Conservation (phyloP, 2,329 filamentous ascomycete genomes). For the Colletotrichum sublineola region DNA sequence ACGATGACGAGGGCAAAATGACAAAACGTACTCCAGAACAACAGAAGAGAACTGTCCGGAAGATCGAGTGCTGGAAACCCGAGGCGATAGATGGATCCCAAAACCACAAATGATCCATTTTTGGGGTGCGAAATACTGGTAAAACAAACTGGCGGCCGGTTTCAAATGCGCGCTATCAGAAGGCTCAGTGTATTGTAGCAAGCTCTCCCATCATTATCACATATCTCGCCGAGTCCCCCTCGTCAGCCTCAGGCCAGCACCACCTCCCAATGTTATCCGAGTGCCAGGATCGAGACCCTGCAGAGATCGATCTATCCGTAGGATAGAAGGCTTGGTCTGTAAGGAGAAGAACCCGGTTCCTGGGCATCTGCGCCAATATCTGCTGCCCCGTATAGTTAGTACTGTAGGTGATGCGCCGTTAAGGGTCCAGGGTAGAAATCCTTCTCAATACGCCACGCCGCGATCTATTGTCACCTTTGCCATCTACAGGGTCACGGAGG, state of each 20-base stretch:
- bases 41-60: neutral
- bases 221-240: neutral
- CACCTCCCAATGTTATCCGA: neutral
- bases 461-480: neutral
- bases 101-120: neutral
- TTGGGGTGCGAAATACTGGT: neutral
- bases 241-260: neutral
- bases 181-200: neutral
- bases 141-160: neutral
- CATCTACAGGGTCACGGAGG: neutral
- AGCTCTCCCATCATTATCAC: constrained; percentile 2
- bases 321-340: neutral
- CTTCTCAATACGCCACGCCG: neutral
- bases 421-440: neutral
- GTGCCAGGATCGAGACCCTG: neutral
- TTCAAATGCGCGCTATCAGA: neutral
- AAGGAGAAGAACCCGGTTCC: constrained; percentile 1
- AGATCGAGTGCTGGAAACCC: neutral
- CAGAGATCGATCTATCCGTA: neutral
- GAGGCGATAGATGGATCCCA: neutral
- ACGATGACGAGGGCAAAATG: neutral
- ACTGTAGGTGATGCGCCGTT: neutral
- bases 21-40: constrained; percentile 1
- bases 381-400: neutral
- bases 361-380: neutral